These are phyloP conservation scores for Scedosporium apiospermum DNA, from an alignment of 2,329 filamentous ascomycete species.

Conservation along the genomic window DNA sequence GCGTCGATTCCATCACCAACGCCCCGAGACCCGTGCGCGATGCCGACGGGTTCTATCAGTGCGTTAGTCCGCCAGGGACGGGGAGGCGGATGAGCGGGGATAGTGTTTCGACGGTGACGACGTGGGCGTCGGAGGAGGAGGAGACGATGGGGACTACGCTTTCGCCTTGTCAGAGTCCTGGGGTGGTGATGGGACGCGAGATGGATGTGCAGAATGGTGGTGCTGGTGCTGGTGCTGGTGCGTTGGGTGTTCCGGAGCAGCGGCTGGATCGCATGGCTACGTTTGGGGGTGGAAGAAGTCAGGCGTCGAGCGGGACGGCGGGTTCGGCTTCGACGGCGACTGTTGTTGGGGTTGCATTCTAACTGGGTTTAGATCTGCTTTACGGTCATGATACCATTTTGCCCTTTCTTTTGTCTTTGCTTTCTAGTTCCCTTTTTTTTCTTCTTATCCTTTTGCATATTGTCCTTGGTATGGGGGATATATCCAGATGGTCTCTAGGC, in stretches of 20 bases:
- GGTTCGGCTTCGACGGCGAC: not conserved
- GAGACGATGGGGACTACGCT: constrained; percentile 37
- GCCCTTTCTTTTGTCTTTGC: not conserved
- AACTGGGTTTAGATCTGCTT: not conserved
- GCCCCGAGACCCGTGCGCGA: constrained; percentile 39
- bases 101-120: constrained; percentile 39
- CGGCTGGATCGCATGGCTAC: constrained; percentile 1
- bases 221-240: not conserved
- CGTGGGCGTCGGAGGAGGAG: constrained; percentile 38
- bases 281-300: not conserved
- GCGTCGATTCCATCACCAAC: constrained; percentile 38
- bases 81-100: constrained; percentile 29
- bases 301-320: not conserved
- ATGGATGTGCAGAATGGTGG: not conserved
- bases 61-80: constrained; percentile 26
- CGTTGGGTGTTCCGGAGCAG: not conserved
- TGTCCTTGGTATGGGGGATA: not conserved
- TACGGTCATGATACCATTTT: not conserved
- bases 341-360: not conserved
- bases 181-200: not conserved
- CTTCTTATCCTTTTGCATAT: not conserved
- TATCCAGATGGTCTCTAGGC: not conserved
- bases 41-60: constrained; percentile 50
- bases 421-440: not conserved
- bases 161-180: constrained; percentile 36